Evolutionary conservation across 371 early-diverging fungal species (phyloP), one percentile per base, ranked within the genome.

Genomic region (Zychaea mexicana): DNA sequence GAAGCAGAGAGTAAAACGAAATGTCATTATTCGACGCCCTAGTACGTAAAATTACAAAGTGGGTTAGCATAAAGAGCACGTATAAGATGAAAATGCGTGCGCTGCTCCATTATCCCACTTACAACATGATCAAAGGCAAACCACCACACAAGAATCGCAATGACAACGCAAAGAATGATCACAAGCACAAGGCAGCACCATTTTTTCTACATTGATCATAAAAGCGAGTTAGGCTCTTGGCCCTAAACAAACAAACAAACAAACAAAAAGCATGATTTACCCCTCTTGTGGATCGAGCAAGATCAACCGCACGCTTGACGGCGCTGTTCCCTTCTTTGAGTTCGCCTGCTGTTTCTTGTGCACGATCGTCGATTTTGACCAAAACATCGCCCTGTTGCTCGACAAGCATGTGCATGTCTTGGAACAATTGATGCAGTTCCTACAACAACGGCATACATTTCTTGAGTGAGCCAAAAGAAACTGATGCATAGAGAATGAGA

Each of bases 401-500:
- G 2, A 93, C 92, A 30, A 93, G 73, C 49, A 91, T 90, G 19
- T 88, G 82, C 93, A 94, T 91, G 70, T 94, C 93, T 30, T 85
- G 76, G 22, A 58, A 67, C 8, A 66, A 49, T 38, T 66, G 60
- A 28, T 65, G 55, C 10, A 68, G 38, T 68, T 68, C 68, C 67
- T 67, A 69, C 90, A 92, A 36, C 38, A 36, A 36, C 7, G n/a
- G n/a, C n/a, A 36, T 9, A 36, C 38, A 36, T 9, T 36, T 45
- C 45, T 45, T 45, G 33, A 33, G 12, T 47, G 19, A 15, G 17
- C 3, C 27, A 32, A 21, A 52, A 52, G 17, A 21, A 9, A 24
- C 1, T 8, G 52, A 22, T 2, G 24, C 8, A 33, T 33, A 5
- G 12, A 33, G 8, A 33, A 33, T 8, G 12, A 6, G 13, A 61